These are phyloP conservation scores for Pseudonitzschia pungens DNA, from an alignment of 108 stramenopile genomes.

Conservation along the genomic window DNA sequence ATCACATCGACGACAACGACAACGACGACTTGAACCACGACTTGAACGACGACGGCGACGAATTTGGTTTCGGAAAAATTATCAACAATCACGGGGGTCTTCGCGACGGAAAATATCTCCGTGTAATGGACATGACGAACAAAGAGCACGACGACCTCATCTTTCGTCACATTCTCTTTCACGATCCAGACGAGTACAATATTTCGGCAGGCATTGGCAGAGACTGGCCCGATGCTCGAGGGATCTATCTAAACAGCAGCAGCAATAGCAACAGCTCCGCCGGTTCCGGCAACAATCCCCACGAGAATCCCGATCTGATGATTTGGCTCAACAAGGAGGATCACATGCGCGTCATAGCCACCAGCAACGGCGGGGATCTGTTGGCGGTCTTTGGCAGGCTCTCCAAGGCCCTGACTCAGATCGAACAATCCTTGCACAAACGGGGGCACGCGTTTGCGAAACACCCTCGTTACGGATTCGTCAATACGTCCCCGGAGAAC, in stretches of 20 bases:
- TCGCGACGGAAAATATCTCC: slow-evolving; percentile 57
- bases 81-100: slow-evolving; percentile 13
- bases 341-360: slow-evolving; percentile 85
- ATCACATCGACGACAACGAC: slow-evolving; percentile 17
- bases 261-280: not conserved
- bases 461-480: slow-evolving; percentile 64
- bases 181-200: slow-evolving; percentile 82
- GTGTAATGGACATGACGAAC: slow-evolving; percentile 81
- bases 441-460: slow-evolving; percentile 58
- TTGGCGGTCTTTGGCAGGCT: slow-evolving; percentile 82
- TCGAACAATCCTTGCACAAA: slow-evolving; percentile 55
- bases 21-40: not conserved
- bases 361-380: slow-evolving; percentile 86
- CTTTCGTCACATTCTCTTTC: slow-evolving; percentile 74
- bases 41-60: not conserved
- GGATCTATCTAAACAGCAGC: slow-evolving; percentile 50
- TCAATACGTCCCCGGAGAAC: slow-evolving; percentile 84
- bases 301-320: slow-evolving; percentile 77
- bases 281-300: slow-evolving; percentile 25
- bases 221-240: slow-evolving; percentile 90
- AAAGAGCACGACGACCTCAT: slow-evolving; percentile 78
- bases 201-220: slow-evolving; percentile 72
- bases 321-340: slow-evolving; percentile 94
- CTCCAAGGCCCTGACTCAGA: slow-evolving; percentile 49
- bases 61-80: not conserved